Percentiles rank a stretch among this genome's conserved stretches.
These are phyloP conservation scores for Collybia sordida DNA, from an alignment of 768 basidiomycete species.

Conservation along the genomic window DNA sequence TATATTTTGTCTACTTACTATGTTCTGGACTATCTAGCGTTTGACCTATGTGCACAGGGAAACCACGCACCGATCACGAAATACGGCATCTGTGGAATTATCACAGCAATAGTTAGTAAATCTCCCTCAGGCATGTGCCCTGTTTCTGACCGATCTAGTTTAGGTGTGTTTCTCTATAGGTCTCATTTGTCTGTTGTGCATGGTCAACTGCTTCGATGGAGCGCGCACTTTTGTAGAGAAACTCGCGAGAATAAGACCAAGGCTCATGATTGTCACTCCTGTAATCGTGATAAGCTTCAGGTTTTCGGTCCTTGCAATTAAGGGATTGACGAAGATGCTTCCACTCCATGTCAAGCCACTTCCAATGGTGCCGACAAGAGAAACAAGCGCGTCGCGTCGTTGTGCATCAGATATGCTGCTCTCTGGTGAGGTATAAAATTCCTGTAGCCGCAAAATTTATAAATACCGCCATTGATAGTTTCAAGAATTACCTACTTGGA, in stretches of 20 bases:
- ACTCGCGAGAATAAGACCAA: conserved; percentile 40
- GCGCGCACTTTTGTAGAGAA: conserved; percentile 31
- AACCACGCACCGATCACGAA: no score
- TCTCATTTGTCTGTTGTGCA: no score
- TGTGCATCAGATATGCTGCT: conserved; percentile 32
- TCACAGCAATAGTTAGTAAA: no score
- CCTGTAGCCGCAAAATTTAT: conserved; percentile 20
- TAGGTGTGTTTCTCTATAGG: no score
- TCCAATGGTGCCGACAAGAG: conserved; percentile 42
- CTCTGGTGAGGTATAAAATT: conserved; percentile 39
- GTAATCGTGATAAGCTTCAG: conserved; percentile 32
- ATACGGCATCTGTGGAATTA: no score
- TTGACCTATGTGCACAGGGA: no score
- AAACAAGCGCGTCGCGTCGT: conserved; percentile 38
- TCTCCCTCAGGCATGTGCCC: no score
- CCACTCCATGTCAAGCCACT: conserved; percentile 47
- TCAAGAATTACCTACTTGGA: conserved; percentile 29
- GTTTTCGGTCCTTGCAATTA: conserved; percentile 32
- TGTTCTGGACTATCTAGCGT: no score
- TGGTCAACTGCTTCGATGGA: no score
- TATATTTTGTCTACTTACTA: no score
- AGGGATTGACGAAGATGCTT: conserved; percentile 40
- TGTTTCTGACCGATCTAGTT: no score
- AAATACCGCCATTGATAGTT: neutral
- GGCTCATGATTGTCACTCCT: conserved; percentile 39